Conservation (phyloP, 371 early-diverging fungal species). For the Mucor piriformis region DNA sequence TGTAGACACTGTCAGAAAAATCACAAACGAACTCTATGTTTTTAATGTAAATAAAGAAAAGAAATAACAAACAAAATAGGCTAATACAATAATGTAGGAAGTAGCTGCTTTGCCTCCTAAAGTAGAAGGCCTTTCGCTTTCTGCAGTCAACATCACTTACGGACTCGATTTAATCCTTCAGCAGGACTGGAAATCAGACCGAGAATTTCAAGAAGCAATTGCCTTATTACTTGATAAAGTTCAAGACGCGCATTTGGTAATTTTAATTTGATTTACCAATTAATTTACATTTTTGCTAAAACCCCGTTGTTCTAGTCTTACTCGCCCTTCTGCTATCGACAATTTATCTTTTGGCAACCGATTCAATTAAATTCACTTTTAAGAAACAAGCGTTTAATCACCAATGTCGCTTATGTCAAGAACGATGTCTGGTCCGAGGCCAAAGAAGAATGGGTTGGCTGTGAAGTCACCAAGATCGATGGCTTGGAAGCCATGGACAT, state of each 20-base stretch:
- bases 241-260: slow-evolving; percentile 55
- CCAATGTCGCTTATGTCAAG: slow-evolving; percentile 56
- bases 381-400: slow-evolving; percentile 39
- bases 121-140: slow-evolving; percentile 42
- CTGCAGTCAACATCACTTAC: slow-evolving; percentile 47
- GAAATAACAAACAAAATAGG: too few species aligned
- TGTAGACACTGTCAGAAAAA: slow-evolving; percentile 48
- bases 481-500: slow-evolving; percentile 51
- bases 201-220: slow-evolving; percentile 54
- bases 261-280: not conserved
- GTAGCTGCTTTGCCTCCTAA: slow-evolving; percentile 47
- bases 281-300: too few species aligned
- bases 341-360: slow-evolving; percentile 57
- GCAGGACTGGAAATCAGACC: slow-evolving; percentile 48
- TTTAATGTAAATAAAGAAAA: slow-evolving; percentile 40
- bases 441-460: slow-evolving; percentile 46
- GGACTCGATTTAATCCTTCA: slow-evolving; percentile 49
- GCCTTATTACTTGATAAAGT: slow-evolving; percentile 53
- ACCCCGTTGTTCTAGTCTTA: slow-evolving; percentile 31
- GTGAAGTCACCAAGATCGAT: slow-evolving; percentile 54
- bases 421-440: slow-evolving; percentile 55
- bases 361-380: slow-evolving; percentile 53
- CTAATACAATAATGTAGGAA: too few species aligned
- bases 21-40: slow-evolving; percentile 49
- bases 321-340: slow-evolving; percentile 53